These are phyloP conservation scores for Penicillium herquei DNA, from an alignment of 495 filamentous ascomycete genomes.

Conservation along the genomic window DNA sequence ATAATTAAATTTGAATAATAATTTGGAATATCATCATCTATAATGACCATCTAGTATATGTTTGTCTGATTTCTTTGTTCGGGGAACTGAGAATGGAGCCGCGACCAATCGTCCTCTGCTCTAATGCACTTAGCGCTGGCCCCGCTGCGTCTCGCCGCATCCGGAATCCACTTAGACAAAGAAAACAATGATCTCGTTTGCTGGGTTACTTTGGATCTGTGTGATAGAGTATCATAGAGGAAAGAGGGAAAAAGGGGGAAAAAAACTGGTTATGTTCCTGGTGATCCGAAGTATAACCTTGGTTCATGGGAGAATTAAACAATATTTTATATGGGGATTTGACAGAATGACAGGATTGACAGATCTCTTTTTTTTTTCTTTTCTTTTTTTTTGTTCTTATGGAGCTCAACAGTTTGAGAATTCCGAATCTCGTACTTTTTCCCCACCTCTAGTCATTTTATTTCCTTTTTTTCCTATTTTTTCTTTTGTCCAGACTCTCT, in stretches of 20 bases:
- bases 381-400: no score
- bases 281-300: no score
- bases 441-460: not conserved
- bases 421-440: not conserved
- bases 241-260: no score
- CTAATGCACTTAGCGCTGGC: not conserved
- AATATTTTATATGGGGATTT: no score
- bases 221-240: not conserved
- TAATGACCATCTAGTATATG: not conserved
- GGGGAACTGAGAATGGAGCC: slow-evolving; percentile 12
- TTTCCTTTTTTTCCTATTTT: not conserved
- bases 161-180: slow-evolving; percentile 33
- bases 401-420: no score
- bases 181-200: slow-evolving; percentile 34
- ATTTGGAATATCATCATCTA: no score
- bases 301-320: no score
- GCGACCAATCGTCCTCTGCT: slow-evolving; percentile 8
- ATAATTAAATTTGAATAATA: no score
- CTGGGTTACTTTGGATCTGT: not conserved
- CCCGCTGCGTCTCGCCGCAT: slow-evolving; percentile 37
- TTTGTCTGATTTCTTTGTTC: slow-evolving; percentile 6
- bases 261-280: no score
- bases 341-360: no score
- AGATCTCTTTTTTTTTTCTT: no score
- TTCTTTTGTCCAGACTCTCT: not conserved